Evolutionary conservation across 441 rosid species (phyloP), one percentile per base, ranked within the genome.

Genomic region (Isatis lusitanica): DNA sequence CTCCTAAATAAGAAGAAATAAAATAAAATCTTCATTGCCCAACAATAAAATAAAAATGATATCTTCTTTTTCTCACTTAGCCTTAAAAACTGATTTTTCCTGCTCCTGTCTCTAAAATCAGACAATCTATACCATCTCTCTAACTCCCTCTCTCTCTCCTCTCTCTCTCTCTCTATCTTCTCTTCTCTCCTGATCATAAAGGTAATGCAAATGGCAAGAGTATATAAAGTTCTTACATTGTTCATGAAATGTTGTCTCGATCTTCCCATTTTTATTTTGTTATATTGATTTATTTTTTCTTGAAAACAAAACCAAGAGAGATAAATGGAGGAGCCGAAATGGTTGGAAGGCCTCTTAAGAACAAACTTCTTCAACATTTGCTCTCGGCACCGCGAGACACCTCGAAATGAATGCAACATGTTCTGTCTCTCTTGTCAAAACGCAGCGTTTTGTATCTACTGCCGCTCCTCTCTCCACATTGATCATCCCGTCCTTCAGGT

Each of bases 401-500:
- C 98, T 0, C 50, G 90, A n/a, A 87, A 73, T 26, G 96, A 91
- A 52, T 91, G 93, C 74, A 93, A 93, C 77, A 85, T 91, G 96
- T 93, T 78, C 79, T 93, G 98, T 55, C 81, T 93, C 16, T 92
- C 86, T 42, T 93, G 98, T 78, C 80, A 59, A 71, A 70, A 51
- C 53, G 86, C 68, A 33, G 88, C 96, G 16, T 93, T 91, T 81
- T 93, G 98, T 85, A 83, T 84, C 80, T 89, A 78, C 56, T 93
- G 98, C 82, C 88, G 94, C 50, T 87, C 96, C 16, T 82, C 93
- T 0, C 40, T 73, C 44, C 97, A 93, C 88, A 79, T 80, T 67
- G 96, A 89, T 52, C 98, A 93, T 71, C 70, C 50, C 1, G 90
- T 88, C 10, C 78, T 93, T 58, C 98, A 93, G 82, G 98, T 92